phyloP scores from a whole-genome alignment of 2,329 filamentous ascomycete species.

The Pyrenophora tritici-repentis region DNA sequence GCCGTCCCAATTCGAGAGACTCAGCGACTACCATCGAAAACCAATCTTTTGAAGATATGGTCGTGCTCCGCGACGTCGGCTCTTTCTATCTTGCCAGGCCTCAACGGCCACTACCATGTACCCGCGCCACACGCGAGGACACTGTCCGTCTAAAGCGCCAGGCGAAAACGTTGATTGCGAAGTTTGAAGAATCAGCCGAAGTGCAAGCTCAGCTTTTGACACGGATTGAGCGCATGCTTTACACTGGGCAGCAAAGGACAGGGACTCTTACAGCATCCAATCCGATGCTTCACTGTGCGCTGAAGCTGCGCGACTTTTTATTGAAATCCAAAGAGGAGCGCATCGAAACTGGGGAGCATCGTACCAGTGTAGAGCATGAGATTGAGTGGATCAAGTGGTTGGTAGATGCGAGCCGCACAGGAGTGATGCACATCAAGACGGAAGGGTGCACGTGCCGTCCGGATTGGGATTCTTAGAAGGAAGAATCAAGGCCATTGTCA shows the following conservation, averaged over 20 bases:
- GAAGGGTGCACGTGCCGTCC: conserved; percentile 32
- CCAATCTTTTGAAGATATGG: conserved; percentile 28
- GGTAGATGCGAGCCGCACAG: conserved; percentile 25
- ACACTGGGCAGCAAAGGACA: conserved; percentile 6
- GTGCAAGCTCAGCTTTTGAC: conserved; percentile 22
- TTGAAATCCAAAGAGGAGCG: conserved; percentile 19
- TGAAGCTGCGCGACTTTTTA: conserved; percentile 26
- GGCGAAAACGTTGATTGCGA: conserved; percentile 23
- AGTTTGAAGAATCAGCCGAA: conserved; percentile 23
- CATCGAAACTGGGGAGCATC: conserved; percentile 30
- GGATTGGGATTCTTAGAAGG: conserved; percentile 25
- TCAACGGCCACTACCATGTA: conserved; percentile 26
- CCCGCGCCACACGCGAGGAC: conserved; percentile 28
- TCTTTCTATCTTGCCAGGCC: conserved; percentile 27
- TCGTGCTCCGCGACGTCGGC: conserved; percentile 29
- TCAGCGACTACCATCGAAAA: background rate
- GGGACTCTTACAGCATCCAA: background rate
- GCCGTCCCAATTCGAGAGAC: background rate
- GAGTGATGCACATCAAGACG: conserved; percentile 38
- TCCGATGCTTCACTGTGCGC: conserved; percentile 14
- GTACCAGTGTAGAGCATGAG: conserved; percentile 32
- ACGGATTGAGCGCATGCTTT: conserved; percentile 33
- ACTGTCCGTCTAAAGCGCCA: conserved; percentile 21
- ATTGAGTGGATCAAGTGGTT: conserved; percentile 40
- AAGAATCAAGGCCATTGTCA: no score